Evolutionary conservation across 768 basidiomycete species (phyloP).

Genomic region (Auriscalpium vulgare): DNA sequence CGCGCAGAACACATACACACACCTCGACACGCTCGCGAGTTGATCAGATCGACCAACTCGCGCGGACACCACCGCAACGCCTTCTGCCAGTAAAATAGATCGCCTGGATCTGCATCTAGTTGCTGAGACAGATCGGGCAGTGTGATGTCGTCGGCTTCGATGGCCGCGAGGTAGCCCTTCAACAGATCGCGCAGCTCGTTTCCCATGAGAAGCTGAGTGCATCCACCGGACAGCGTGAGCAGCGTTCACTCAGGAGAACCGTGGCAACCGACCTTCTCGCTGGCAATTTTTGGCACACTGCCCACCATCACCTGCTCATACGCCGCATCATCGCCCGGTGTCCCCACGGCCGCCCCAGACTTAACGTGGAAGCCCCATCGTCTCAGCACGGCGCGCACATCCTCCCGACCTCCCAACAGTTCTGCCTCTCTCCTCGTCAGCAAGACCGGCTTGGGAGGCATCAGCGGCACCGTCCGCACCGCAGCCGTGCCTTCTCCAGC

Average conservation of each 20-base stretch:
- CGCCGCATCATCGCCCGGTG: slow-evolving; percentile 25
- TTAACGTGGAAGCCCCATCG: slow-evolving; percentile 66
- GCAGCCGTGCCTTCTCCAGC: slow-evolving; percentile 21
- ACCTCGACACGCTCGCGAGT: slow-evolving; percentile 97
- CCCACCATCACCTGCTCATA: slow-evolving; percentile 63
- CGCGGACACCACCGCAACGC: slow-evolving; percentile 79
- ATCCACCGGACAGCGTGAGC: slow-evolving; percentile 7
- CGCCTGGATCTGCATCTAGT: neutral
- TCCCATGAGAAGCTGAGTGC: slow-evolving; percentile 47
- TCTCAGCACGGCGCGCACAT: slow-evolving; percentile 40
- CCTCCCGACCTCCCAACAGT: slow-evolving; percentile 34
- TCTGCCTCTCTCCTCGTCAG: slow-evolving; percentile 59
- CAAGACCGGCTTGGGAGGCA: slow-evolving; percentile 51
- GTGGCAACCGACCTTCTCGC: slow-evolving; percentile 46
- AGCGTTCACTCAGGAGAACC: slow-evolving; percentile 5
- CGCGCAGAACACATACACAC: slow-evolving; percentile 16
- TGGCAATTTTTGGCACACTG: slow-evolving; percentile 60
- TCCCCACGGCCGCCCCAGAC: slow-evolving; percentile 13
- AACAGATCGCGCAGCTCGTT: slow-evolving; percentile 71
- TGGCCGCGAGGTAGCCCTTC: slow-evolving; percentile 59
- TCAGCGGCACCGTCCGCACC: slow-evolving; percentile 36
- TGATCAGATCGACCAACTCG: slow-evolving; percentile 73
- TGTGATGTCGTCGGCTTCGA: slow-evolving; percentile 39
- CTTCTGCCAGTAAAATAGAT: slow-evolving; percentile 45
- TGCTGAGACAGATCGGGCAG: neutral